Conservation (phyloP, 2,329 filamentous ascomycete genomes). For the Colletotrichum tamarilloi region DNA sequence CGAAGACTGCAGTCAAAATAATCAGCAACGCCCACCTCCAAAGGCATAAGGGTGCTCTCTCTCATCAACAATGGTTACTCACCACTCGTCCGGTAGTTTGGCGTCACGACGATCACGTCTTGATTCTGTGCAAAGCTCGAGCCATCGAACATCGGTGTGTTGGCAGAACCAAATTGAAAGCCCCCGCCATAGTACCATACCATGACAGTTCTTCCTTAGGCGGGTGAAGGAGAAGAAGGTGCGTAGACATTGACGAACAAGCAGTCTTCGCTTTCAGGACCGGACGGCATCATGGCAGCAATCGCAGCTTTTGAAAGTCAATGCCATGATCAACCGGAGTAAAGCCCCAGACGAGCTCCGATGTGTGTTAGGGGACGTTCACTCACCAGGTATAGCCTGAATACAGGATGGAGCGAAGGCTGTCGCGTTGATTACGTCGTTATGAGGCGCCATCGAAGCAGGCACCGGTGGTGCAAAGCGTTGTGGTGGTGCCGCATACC, state of each 20-base stretch:
- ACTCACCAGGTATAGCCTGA: too few relatives aligned
- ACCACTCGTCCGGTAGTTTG: slow-evolving; percentile 25
- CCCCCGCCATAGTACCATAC: slow-evolving; percentile 36
- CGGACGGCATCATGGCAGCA: too few relatives aligned
- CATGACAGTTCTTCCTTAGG: slow-evolving; percentile 20
- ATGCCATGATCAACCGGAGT: too few relatives aligned
- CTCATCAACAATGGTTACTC: neutral
- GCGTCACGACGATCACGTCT: slow-evolving; percentile 20
- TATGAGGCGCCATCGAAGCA: too few relatives aligned
- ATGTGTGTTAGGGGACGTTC: too few relatives aligned
- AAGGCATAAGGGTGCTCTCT: neutral
- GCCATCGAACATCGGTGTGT: slow-evolving; percentile 19
- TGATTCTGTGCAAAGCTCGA: slow-evolving; percentile 19
- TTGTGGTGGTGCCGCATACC: too few relatives aligned
- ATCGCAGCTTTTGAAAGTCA: too few relatives aligned
- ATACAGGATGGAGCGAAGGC: too few relatives aligned
- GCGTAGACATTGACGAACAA: slow-evolving; percentile 47
- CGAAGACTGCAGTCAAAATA: neutral
- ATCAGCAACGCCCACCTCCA: neutral
- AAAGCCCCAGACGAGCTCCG: too few relatives aligned
- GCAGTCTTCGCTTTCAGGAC: slow-evolving; percentile 46
- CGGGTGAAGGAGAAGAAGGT: slow-evolving; percentile 37
- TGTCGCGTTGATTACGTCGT: too few relatives aligned
- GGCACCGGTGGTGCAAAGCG: too few relatives aligned
- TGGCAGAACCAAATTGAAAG: slow-evolving; percentile 15